Evolutionary conservation across 106 monocot genomes (phyloP).

Genomic region (Iris macrosiphon): DNA sequence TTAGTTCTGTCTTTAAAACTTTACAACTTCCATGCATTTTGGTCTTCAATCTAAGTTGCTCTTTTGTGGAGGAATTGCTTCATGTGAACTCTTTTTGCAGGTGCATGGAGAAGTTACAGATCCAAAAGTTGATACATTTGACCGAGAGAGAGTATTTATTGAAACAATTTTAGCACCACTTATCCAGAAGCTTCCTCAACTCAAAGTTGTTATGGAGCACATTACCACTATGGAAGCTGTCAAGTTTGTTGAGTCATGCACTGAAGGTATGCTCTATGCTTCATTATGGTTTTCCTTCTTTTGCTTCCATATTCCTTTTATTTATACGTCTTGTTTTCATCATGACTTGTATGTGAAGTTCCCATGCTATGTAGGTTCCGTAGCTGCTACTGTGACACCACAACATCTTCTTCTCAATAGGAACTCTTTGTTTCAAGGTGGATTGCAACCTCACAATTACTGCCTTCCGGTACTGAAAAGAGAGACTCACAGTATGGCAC

Average conservation of each 20-base stretch:
- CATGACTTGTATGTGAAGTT: background rate
- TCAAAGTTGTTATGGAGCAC: slow-evolving; percentile 95
- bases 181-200: slow-evolving; percentile 61
- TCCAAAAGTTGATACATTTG: slow-evolving; percentile 80
- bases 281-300: background rate
- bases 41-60: too few relatives aligned
- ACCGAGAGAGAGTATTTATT: slow-evolving; percentile 85
- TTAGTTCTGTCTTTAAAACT: too few relatives aligned
- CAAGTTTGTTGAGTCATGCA: slow-evolving; percentile 62
- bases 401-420: slow-evolving; percentile 94
- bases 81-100: slow-evolving; percentile 14
- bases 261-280: slow-evolving; percentile 29
- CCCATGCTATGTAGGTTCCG: slow-evolving; percentile 29
- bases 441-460: slow-evolving; percentile 89
- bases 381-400: slow-evolving; percentile 95
- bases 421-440: slow-evolving; percentile 92
- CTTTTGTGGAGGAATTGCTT: too few relatives aligned
- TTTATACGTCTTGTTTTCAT: background rate
- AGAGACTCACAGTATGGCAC: slow-evolving; percentile 81
- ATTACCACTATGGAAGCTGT: slow-evolving; percentile 89
- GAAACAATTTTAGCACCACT: slow-evolving; percentile 73
- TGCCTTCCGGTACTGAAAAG: slow-evolving; percentile 94
- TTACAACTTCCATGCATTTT: too few relatives aligned
- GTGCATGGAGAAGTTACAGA: slow-evolving; percentile 98
- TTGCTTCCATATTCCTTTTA: background rate